These are phyloP conservation scores for Pneumocystis wakefieldiae DNA, from an alignment of 1,139 yeast genomes.

Conservation along the genomic window DNA sequence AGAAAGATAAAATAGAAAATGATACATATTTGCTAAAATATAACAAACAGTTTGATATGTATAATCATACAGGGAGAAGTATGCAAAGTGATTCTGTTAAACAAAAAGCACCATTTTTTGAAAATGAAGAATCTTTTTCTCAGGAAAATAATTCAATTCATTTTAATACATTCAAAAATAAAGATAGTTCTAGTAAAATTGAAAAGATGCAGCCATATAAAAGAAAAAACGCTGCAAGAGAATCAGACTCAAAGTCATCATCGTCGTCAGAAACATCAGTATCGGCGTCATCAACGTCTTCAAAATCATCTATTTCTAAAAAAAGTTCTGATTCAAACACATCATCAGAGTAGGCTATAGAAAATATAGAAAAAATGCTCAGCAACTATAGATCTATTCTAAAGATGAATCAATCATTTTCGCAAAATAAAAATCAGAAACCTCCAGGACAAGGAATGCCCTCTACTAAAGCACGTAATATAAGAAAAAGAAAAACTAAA, in stretches of 20 bases:
- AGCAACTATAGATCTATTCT: neutral
- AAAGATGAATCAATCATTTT: neutral
- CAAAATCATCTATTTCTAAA: conserved; percentile 4
- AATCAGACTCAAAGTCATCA: neutral
- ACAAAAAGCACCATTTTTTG: neutral
- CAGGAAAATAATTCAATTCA: neutral
- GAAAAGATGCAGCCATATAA: neutral
- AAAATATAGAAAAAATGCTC: neutral
- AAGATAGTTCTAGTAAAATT: neutral
- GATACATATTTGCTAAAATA: neutral
- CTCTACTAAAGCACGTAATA: conserved; percentile 1
- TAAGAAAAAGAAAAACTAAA: neutral
- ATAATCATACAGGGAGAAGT: neutral
- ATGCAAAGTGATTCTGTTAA: neutral
- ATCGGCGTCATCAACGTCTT: neutral
- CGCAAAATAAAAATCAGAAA: neutral
- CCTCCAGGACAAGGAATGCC: neutral
- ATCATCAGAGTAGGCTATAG: neutral
- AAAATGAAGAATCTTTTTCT: neutral
- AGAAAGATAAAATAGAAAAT: neutral
- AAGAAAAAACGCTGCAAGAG: neutral
- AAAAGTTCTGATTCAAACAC: neutral
- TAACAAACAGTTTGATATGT: neutral
- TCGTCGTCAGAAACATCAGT: neutral
- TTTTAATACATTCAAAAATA: neutral